phyloP scores from a whole-genome alignment of 345 rosid genomes.

The Salix koriyanagi region DNA sequence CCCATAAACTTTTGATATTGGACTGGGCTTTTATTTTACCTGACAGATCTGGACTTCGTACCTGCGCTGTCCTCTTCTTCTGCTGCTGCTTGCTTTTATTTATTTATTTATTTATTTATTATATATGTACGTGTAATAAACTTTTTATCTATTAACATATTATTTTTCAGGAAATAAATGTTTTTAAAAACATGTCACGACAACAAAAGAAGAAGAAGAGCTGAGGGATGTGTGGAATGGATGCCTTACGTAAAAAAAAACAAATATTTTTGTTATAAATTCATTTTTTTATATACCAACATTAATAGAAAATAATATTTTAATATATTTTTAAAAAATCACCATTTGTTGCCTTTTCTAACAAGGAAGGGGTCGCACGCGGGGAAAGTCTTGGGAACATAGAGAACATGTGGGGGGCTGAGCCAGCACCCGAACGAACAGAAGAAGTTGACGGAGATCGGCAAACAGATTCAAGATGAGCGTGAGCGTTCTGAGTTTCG shows the following conservation, averaged over 20 bases:
- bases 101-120: no score
- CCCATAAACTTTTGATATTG: neutral
- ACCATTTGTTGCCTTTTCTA: conserved; percentile 39
- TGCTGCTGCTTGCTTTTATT: neutral
- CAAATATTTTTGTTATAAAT: no score
- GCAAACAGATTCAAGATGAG: conserved; percentile 87
- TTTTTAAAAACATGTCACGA: no score
- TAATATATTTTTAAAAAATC: no score
- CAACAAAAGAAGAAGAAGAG: no score
- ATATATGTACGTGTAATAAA: no score
- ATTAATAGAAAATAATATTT: no score
- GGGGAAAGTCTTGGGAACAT: conserved; percentile 84
- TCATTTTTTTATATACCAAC: no score
- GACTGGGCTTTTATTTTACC: neutral
- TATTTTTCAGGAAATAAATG: no score
- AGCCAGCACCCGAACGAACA: conserved; percentile 94
- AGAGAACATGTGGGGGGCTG: conserved; percentile 99
- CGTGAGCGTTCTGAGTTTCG: conserved; percentile 90
- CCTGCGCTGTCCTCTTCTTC: neutral
- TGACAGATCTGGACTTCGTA: neutral
- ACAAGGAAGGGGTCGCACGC: conserved; percentile 99
- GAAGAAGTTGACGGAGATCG: conserved; percentile 92
- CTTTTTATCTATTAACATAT: no score
- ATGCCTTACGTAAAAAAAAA: no score
- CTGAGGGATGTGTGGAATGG: no score